Evolutionary conservation across 441 rosid species (phyloP), one percentile per base, ranked within the genome.

Genomic region (Arabidopsis lyrata): DNA sequence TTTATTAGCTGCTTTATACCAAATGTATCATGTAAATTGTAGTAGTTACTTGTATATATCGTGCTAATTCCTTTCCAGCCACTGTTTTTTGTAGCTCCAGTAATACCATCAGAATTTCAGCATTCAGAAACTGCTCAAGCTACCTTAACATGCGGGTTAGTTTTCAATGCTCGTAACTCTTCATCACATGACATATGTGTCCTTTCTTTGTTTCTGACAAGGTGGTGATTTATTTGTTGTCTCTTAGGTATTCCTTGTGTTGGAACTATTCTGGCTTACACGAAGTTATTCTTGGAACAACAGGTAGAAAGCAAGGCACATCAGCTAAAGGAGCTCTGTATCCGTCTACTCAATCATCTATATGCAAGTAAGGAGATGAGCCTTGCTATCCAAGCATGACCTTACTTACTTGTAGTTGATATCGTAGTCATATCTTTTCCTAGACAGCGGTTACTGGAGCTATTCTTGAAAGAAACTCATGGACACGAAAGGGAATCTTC

Each of bases 301-400:
- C 89, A 0, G 98, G 99, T 54, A 87, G 97, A 80, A 92, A 92
- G 81, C 98, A 90, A 80, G 99, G 99, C 16, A 87, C 97, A 48
- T 92, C 98, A 63, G 82, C 93, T 34, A 95, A 86, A 86, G 91
- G 94, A 70, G 90, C 95, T 45, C 78, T 85, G 66, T 87, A 83
- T 72, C 96, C 89, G 69, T 86, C 98, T 54, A 90, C 97, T 2
- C 85, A 85, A 73, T 88, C 98, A 78, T 88, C 79, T 72, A 72
- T 92, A 70, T 90, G 98, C 97, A 95, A 95, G 99, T 95, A 87
- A 83, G 89, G n/a, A 60, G 36, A 75, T 41, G 62, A 66, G 14
- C 42, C 12, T 55, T 53, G 68, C 34, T 62, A 41, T 52, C 24
- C 52, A 38, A 5, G n/a, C 35, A 49, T 45, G 50, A 66, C 60